Conservation (phyloP, 192 early-diverging fungal genomes). For the Coemansia sp. region DNA sequence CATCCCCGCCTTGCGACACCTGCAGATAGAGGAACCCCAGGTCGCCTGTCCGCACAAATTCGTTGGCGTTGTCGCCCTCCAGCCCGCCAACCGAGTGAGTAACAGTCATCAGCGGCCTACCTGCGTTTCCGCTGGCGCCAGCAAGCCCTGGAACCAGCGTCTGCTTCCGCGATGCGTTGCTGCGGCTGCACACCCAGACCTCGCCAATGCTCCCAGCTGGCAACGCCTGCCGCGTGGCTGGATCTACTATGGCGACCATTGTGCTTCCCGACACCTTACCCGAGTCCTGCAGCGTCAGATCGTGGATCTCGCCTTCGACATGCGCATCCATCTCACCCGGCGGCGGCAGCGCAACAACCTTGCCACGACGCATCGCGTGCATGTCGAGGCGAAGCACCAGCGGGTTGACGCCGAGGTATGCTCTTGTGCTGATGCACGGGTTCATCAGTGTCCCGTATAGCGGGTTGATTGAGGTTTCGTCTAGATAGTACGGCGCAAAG, state of each 20-base stretch:
- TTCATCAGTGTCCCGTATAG: slow-evolving; percentile 78
- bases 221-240: slow-evolving; percentile 68
- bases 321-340: slow-evolving; percentile 14
- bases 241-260: slow-evolving; percentile 82
- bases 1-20: slow-evolving; percentile 52
- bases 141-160: slow-evolving; percentile 10
- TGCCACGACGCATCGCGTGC: slow-evolving; percentile 65
- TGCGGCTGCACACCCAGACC: slow-evolving; percentile 75
- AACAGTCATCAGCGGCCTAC: slow-evolving; percentile 15
- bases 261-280: slow-evolving; percentile 78
- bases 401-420: slow-evolving; percentile 74
- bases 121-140: background rate
- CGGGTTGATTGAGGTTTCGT: slow-evolving; percentile 67
- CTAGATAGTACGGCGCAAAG: slow-evolving; percentile 66
- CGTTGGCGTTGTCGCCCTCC: slow-evolving; percentile 59
- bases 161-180: slow-evolving; percentile 43
- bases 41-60: slow-evolving; percentile 80
- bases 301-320: slow-evolving; percentile 54
- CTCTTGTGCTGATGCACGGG: slow-evolving; percentile 76
- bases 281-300: slow-evolving; percentile 65
- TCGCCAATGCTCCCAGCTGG: slow-evolving; percentile 74
- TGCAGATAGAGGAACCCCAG: slow-evolving; percentile 80
- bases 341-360: slow-evolving; percentile 58
- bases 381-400: slow-evolving; percentile 66
- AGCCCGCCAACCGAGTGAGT: slow-evolving; percentile 45